Percentiles rank a stretch among this genome's conserved stretches.
Evolutionary conservation across 257 asterid species (phyloP).

Genomic region (Datura wrightii): DNA sequence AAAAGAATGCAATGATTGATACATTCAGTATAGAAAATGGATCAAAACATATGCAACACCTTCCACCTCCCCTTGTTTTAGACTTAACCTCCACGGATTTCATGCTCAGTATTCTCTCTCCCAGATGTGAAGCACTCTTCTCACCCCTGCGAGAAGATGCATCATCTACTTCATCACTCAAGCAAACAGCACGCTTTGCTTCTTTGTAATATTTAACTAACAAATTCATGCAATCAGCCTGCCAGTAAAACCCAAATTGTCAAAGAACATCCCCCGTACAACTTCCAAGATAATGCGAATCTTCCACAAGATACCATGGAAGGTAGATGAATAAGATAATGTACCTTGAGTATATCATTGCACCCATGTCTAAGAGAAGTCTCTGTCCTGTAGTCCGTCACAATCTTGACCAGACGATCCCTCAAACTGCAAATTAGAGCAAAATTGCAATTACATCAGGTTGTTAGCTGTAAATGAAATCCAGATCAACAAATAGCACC

Average conservation of each 20-base stretch:
- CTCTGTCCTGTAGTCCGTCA: slow-evolving; percentile 96
- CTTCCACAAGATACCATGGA: background rate
- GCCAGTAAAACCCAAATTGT: slow-evolving; percentile 31
- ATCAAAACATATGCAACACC: slow-evolving; percentile 99
- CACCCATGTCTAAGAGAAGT: slow-evolving; percentile 96
- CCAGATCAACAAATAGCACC: background rate
- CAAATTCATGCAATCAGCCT: slow-evolving; percentile 94
- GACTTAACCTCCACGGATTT: slow-evolving; percentile 75
- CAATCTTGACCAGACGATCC: slow-evolving; percentile 93
- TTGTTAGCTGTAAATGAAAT: background rate
- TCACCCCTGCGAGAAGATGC: slow-evolving; percentile 57
- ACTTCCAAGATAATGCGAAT: background rate
- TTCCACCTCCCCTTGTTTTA: slow-evolving; percentile 75
- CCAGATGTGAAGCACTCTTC: slow-evolving; percentile 40
- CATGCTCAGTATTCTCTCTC: slow-evolving; percentile 56
- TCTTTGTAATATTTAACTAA: slow-evolving; percentile 87
- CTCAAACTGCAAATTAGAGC: slow-evolving; percentile 72
- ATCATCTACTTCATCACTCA: slow-evolving; percentile 82
- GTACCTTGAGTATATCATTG: slow-evolving; percentile 91
- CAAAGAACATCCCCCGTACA: background rate
- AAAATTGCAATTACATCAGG: slow-evolving; percentile 19
- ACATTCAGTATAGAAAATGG: slow-evolving; percentile 79
- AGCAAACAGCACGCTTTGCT: slow-evolving; percentile 79
- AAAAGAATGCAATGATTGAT: slow-evolving; percentile 76
- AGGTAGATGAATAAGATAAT: background rate